Percentiles rank a stretch among this genome's conserved stretches.
Conservation (phyloP, 2,329 filamentous ascomycete species). For the Orbilia oligospora region DNA sequence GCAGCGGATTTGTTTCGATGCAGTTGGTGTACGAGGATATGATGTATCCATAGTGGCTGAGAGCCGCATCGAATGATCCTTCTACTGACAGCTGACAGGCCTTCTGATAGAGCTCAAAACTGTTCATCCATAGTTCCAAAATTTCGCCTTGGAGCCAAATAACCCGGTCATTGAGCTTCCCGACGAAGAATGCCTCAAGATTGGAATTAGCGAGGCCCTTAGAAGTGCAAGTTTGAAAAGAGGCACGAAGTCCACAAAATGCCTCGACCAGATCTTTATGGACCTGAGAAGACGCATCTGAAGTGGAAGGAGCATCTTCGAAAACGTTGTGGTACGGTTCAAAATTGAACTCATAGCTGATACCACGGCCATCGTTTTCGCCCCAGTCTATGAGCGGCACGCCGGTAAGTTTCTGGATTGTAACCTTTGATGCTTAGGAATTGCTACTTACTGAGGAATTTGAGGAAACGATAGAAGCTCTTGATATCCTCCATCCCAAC, state of each 20-base stretch:
- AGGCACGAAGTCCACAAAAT: constrained; percentile 11
- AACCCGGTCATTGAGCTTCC: constrained; percentile 21
- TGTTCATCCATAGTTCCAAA: not conserved
- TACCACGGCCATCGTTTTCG: constrained; percentile 39
- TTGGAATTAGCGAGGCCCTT: constrained; percentile 21
- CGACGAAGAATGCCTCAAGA: not conserved
- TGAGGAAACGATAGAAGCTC: constrained; percentile 28
- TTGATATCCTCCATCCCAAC: constrained; percentile 31
- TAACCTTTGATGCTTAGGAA: not conserved
- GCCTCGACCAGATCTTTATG: not conserved
- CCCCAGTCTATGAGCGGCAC: constrained; percentile 24
- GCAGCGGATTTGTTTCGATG: not conserved
- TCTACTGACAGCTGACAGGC: constrained; percentile 8
- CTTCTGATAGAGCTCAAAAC: constrained; percentile 15
- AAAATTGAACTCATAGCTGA: constrained; percentile 45
- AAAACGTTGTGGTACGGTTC: constrained; percentile 26
- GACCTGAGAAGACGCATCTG: not conserved
- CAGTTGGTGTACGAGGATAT: not conserved
- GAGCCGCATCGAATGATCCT: constrained; percentile 22
- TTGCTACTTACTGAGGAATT: constrained; percentile 32
- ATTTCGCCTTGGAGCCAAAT: constrained; percentile 34
- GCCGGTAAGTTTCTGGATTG: not conserved
- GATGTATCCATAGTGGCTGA: constrained; percentile 9
- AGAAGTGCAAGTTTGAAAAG: constrained; percentile 24
- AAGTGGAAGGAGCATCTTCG: not conserved